These are phyloP conservation scores for Dactylellina sp. DNA, from an alignment of 2,329 filamentous ascomycete genomes.

Conservation along the genomic window DNA sequence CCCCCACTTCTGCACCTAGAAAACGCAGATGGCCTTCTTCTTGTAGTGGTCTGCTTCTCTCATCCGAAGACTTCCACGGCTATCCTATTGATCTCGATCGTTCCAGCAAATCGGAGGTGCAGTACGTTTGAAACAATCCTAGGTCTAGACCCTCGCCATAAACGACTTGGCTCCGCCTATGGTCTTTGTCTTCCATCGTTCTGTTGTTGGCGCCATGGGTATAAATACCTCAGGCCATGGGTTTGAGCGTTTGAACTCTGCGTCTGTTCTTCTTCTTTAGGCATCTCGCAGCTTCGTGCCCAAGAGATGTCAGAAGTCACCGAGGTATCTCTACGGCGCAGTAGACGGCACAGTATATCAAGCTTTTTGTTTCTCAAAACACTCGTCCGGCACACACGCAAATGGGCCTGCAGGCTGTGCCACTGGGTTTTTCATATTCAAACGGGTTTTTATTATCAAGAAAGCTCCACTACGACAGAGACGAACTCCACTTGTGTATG, in stretches of 20 bases:
- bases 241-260: neutral
- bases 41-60: neutral
- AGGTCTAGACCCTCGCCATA: neutral
- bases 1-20: neutral
- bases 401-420: neutral
- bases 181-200: neutral
- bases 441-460: too few relatives aligned
- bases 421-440: neutral
- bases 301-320: neutral
- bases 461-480: too few relatives aligned
- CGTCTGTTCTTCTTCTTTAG: conserved; percentile 3
- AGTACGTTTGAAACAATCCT: neutral
- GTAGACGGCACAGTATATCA: too few relatives aligned
- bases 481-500: too few relatives aligned
- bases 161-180: neutral
- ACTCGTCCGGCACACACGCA: neutral
- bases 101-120: conserved; percentile 10
- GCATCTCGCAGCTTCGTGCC: neutral
- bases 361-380: too few relatives aligned
- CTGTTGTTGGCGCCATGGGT: too few relatives aligned
- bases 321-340: conserved; percentile 9
- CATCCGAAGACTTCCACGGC: conserved; percentile 16
- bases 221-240: conserved; percentile 12
- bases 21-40: conserved; percentile 1
- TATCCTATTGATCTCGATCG: neutral